phyloP scores from a whole-genome alignment of 345 rosid species.

The Passiflora organensis region DNA sequence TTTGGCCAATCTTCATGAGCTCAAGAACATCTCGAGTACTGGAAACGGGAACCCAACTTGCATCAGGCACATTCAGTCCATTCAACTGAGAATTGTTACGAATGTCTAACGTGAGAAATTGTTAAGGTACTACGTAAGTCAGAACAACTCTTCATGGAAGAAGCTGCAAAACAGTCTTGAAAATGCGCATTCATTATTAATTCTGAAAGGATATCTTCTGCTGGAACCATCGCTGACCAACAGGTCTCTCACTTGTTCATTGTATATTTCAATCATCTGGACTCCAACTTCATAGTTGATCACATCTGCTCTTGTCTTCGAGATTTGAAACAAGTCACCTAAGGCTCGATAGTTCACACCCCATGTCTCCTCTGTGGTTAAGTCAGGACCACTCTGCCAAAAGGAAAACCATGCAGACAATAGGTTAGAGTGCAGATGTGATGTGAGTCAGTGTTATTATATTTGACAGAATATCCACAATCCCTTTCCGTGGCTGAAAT shows the following conservation, averaged over 20 bases:
- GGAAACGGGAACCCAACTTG: slow-evolving; percentile 79
- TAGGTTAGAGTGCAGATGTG: too few species aligned
- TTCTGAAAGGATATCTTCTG: slow-evolving; percentile 77
- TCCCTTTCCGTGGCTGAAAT: not conserved
- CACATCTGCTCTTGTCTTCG: slow-evolving; percentile 58
- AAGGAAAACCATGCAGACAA: not conserved
- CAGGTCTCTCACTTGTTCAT: slow-evolving; percentile 94
- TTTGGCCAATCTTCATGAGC: slow-evolving; percentile 81
- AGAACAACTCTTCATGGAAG: slow-evolving; percentile 4
- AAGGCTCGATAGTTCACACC: slow-evolving; percentile 96
- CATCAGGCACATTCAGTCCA: slow-evolving; percentile 97
- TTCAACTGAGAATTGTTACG: slow-evolving; percentile 86
- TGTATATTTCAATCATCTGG: slow-evolving; percentile 97
- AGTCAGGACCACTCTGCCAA: slow-evolving; percentile 86
- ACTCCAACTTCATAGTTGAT: slow-evolving; percentile 83
- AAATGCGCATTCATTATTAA: too few species aligned
- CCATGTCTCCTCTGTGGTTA: slow-evolving; percentile 71
- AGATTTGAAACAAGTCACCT: slow-evolving; percentile 72
- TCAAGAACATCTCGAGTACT: slow-evolving; percentile 88
- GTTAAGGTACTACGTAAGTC: slow-evolving; percentile 54
- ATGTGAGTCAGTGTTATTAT: too few species aligned
- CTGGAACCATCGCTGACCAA: slow-evolving; percentile 81
- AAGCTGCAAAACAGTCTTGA: too few species aligned
- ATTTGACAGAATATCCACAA: not conserved
- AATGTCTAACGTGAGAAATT: slow-evolving; percentile 67